A percentile compares a stretch with the other conserved stretches of the same genome.
phyloP scores from a whole-genome alignment of 441 rosid genomes.

The Erodium trifolium region DNA sequence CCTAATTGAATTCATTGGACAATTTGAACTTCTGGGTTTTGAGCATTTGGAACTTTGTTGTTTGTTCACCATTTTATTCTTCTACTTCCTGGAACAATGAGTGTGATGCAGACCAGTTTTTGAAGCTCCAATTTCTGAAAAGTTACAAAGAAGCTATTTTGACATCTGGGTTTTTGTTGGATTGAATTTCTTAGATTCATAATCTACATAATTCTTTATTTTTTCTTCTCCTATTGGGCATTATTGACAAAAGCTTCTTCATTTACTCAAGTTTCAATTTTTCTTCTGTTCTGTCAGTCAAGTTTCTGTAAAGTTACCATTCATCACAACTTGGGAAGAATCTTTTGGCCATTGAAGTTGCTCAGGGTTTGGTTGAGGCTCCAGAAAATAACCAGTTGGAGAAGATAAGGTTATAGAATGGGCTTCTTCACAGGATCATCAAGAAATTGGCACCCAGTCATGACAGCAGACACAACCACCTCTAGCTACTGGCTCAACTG shows the following conservation, averaged over 20 bases:
- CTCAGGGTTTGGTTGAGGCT: neutral
- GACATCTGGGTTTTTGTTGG: conserved; percentile 12
- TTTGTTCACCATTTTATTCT: neutral
- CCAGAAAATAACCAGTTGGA: neutral
- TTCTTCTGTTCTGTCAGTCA: neutral
- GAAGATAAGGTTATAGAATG: conserved; percentile 29
- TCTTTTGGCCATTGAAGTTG: neutral
- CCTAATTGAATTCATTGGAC: neutral
- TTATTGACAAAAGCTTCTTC: neutral
- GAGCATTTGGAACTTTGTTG: neutral
- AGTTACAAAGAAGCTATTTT: conserved; percentile 8
- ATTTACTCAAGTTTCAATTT: conserved; percentile 2
- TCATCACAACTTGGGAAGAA: neutral
- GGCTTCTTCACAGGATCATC: conserved; percentile 44
- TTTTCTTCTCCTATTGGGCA: neutral
- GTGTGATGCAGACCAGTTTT: neutral
- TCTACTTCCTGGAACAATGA: neutral
- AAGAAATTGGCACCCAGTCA: conserved; percentile 57
- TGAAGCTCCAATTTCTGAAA: conserved; percentile 3
- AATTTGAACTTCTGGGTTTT: neutral
- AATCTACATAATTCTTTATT: neutral
- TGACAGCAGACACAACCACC: conserved; percentile 40
- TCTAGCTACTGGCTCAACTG: conserved; percentile 49
- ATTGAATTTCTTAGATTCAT: neutral
- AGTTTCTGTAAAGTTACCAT: neutral